A percentile compares a stretch with the other conserved stretches of the same genome.
phyloP scores from a whole-genome alignment of 768 basidiomycete genomes.

The Asterophora parasitica region DNA sequence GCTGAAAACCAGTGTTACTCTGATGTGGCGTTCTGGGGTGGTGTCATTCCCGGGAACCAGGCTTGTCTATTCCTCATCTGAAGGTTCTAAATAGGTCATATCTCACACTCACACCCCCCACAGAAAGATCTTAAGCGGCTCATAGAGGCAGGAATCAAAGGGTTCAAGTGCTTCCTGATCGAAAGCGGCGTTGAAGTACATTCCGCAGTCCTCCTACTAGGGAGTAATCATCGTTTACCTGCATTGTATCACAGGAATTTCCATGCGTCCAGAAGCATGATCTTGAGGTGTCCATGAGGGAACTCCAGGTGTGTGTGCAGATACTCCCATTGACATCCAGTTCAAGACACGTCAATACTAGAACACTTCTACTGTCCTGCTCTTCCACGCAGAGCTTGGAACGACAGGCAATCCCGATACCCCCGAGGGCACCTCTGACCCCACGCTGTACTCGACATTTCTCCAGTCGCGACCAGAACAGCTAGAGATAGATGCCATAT shows the following conservation, averaged over 20 bases:
- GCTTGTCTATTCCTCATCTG: constrained; percentile 29
- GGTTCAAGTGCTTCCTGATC: constrained; percentile 96
- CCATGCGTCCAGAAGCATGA: constrained; percentile 77
- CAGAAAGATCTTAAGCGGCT: constrained; percentile 75
- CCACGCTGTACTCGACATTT: constrained; percentile 72
- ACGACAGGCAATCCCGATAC: constrained; percentile 13
- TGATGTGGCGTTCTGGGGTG: constrained; percentile 93
- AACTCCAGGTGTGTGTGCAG: constrained; percentile 55
- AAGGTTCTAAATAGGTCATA: not conserved
- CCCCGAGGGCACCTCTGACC: constrained; percentile 24
- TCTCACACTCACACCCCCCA: not conserved
- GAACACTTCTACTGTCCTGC: constrained; percentile 64
- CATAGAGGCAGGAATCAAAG: constrained; percentile 77
- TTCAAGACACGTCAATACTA: constrained; percentile 24
- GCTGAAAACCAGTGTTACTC: constrained; percentile 71
- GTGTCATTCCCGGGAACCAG: constrained; percentile 89
- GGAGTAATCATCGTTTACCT: not conserved
- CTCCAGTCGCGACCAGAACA: constrained; percentile 77
- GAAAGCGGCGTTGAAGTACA: constrained; percentile 91
- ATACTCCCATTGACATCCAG: constrained; percentile 2
- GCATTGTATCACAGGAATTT: constrained; percentile 68
- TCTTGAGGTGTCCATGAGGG: constrained; percentile 62
- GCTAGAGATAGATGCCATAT: constrained; percentile 80
- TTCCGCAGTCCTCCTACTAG: constrained; percentile 5
- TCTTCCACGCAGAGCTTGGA: constrained; percentile 92